phyloP scores from a whole-genome alignment of 192 early-diverging fungal genomes.

The Backusella tarrabulga region DNA sequence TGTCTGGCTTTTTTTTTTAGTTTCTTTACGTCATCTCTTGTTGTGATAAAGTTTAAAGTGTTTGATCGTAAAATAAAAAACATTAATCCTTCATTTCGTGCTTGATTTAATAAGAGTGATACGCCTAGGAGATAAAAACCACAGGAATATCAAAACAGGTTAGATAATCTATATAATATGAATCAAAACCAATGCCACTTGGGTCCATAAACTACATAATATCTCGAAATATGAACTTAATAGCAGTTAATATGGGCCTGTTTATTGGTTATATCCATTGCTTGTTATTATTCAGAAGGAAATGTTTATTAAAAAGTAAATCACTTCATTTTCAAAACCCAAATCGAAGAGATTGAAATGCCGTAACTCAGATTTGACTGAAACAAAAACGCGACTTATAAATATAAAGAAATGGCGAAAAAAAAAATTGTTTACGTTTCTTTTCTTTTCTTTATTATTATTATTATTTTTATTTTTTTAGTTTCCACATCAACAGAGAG shows the following conservation, averaged over 20 bases:
- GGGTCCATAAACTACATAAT: too few relatives aligned
- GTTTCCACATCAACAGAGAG: background rate
- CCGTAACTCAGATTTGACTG: background rate
- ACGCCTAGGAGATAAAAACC: too few relatives aligned
- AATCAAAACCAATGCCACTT: too few relatives aligned
- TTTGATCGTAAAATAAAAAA: background rate
- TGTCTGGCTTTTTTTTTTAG: too few relatives aligned
- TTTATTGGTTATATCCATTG: too few relatives aligned
- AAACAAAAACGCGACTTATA: background rate
- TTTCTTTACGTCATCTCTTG: background rate
- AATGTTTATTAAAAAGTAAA: too few relatives aligned
- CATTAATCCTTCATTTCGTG: background rate
- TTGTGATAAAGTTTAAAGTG: background rate
- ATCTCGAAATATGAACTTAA: too few relatives aligned
- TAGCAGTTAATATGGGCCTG: too few relatives aligned
- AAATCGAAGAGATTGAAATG: background rate
- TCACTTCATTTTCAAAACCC: background rate
- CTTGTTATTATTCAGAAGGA: background rate
- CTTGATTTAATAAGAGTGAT: too few relatives aligned
- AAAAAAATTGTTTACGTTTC: background rate
- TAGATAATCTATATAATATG: too few relatives aligned
- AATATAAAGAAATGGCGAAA: background rate
- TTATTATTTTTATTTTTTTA: background rate
- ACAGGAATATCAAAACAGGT: too few relatives aligned
- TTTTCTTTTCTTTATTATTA: background rate